These are phyloP conservation scores for Xanthoconium purpureum DNA, from an alignment of 768 basidiomycete genomes.

Conservation along the genomic window DNA sequence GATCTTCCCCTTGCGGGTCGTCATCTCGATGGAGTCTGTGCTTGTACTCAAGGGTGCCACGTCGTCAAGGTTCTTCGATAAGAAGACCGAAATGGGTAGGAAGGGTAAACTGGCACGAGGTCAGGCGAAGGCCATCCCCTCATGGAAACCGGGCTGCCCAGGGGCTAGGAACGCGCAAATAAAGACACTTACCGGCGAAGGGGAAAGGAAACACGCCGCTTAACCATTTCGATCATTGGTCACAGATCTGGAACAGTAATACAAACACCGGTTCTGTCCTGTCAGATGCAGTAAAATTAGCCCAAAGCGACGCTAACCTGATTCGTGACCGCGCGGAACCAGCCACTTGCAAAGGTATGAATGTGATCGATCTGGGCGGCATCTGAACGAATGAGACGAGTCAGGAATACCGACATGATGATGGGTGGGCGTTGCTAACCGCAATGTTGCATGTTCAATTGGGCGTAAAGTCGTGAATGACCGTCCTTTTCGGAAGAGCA, in stretches of 20 bases:
- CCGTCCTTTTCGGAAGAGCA: conserved; percentile 15
- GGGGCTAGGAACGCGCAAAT: conserved; percentile 17
- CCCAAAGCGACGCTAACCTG: background rate
- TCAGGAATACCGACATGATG: conserved; percentile 1
- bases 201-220: conserved; percentile 12
- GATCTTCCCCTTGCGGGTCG: conserved; percentile 27
- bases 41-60: conserved; percentile 22
- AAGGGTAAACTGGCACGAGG: conserved; percentile 32
- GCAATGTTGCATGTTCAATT: conserved; percentile 6
- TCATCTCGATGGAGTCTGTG: conserved; percentile 16
- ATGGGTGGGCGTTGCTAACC: conserved; percentile 3
- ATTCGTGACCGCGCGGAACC: background rate
- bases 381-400: background rate
- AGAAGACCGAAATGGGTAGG: conserved; percentile 26
- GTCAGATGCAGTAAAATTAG: conserved; percentile 4
- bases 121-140: conserved; percentile 24
- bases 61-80: conserved; percentile 27
- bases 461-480: conserved; percentile 6
- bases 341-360: background rate
- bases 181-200: conserved; percentile 11
- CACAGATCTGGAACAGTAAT: conserved; percentile 13
- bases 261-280: conserved; percentile 4
- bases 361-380: conserved; percentile 5
- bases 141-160: conserved; percentile 22
- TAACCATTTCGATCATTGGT: conserved; percentile 8